Evolutionary conservation across 352 stramenopile species (phyloP).

Genomic region (Phytophthora sp.): DNA sequence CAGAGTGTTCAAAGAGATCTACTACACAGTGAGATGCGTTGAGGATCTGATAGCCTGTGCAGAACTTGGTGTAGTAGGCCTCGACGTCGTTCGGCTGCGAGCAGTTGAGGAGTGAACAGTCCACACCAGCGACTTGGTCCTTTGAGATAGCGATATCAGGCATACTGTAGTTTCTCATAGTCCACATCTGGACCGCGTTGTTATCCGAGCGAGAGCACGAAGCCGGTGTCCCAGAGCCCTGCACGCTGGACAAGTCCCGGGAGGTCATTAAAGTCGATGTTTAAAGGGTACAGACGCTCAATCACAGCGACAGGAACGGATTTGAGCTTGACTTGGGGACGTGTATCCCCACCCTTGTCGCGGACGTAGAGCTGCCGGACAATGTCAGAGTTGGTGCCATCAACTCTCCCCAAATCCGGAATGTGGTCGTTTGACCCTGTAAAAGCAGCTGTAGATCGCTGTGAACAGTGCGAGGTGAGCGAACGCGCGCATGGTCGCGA

Average conservation of each 20-base stretch:
- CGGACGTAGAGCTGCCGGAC: conserved; percentile 42
- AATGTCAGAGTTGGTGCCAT: conserved; percentile 46
- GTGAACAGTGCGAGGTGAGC: neutral
- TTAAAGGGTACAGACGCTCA: conserved; percentile 20
- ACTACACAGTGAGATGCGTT: conserved; percentile 36
- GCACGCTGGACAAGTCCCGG: conserved; percentile 39
- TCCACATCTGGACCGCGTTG: conserved; percentile 30
- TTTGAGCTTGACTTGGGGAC: conserved; percentile 12
- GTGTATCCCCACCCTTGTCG: conserved; percentile 16
- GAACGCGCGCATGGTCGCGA: neutral
- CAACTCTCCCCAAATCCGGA: conserved; percentile 22
- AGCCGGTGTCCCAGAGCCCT: conserved; percentile 47
- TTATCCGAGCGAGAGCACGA: conserved; percentile 26
- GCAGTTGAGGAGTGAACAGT: conserved; percentile 38
- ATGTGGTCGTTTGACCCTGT: conserved; percentile 17
- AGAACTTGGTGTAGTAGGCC: conserved; percentile 34
- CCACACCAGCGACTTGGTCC: conserved; percentile 15
- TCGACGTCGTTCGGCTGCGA: conserved; percentile 26
- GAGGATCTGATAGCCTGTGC: conserved; percentile 45
- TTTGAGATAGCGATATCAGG: conserved; percentile 32
- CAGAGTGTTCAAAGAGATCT: conserved; percentile 26
- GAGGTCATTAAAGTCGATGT: conserved; percentile 27
- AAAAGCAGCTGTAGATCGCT: neutral
- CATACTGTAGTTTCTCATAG: conserved; percentile 30
- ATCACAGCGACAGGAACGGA: conserved; percentile 17